These are phyloP conservation scores for Psilocybe sp. DNA, from an alignment of 768 basidiomycete species.

Conservation along the genomic window DNA sequence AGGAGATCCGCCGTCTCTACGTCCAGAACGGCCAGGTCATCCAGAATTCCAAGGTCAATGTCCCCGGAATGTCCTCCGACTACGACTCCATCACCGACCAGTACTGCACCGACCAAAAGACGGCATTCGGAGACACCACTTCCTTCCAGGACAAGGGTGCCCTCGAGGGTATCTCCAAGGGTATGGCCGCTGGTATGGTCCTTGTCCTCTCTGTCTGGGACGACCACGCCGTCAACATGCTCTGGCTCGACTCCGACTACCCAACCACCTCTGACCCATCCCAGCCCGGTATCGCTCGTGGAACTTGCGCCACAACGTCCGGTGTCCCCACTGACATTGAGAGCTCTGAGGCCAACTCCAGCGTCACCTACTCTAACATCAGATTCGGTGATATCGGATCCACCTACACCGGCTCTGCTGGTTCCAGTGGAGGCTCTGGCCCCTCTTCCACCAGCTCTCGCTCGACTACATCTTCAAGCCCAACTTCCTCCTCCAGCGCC, in stretches of 20 bases:
- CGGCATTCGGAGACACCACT: slow-evolving; percentile 44
- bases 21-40: slow-evolving; percentile 52
- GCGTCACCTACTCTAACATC: slow-evolving; percentile 55
- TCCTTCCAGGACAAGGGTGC: slow-evolving; percentile 43
- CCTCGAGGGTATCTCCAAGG: slow-evolving; percentile 29
- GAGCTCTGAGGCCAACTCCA: slow-evolving; percentile 31
- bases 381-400: slow-evolving; percentile 48
- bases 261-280: slow-evolving; percentile 30
- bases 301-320: slow-evolving; percentile 45
- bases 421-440: too few species aligned
- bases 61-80: slow-evolving; percentile 35
- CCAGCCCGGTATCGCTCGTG: slow-evolving; percentile 44
- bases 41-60: slow-evolving; percentile 45
- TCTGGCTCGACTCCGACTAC: slow-evolving; percentile 54
- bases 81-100: slow-evolving; percentile 46
- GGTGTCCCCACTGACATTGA: slow-evolving; percentile 46
- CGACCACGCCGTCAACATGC: slow-evolving; percentile 51
- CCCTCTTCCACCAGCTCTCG: slow-evolving; percentile 9
- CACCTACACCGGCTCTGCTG: slow-evolving; percentile 23
- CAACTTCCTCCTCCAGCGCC: slow-evolving; percentile 18
- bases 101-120: slow-evolving; percentile 49
- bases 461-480: slow-evolving; percentile 5
- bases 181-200: slow-evolving; percentile 42
- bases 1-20: slow-evolving; percentile 53
- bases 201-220: slow-evolving; percentile 51